Base-by-base conservation (phyloP, 1,139 yeast species). In the Kodamaea sp. region DNA sequence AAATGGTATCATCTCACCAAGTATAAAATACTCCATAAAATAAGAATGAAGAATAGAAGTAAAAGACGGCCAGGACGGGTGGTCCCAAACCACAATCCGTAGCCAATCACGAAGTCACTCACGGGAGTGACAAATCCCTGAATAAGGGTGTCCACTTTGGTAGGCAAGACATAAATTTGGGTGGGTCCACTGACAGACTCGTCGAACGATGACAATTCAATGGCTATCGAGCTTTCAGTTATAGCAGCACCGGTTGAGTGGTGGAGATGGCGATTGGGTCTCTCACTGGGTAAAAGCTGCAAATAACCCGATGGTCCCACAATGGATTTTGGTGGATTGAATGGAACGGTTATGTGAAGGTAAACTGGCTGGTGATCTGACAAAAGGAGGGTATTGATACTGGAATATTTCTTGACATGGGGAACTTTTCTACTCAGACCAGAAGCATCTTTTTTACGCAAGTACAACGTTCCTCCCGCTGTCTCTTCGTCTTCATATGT, bases 311-410 rank as follows among this genome's bases (percentile, higher is more conserved):
- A 47, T 0, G 54, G 38, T 4, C 73, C 61, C 5, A 73, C 55
- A 11, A 73, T 59, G 9, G 70, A 53, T 24, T 59, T 54, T 0
- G 82, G 80, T 0, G 79, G 55, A 4, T 46, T 32, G 15, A 53
- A 42, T 1, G 81, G 81, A 4, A 77, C 57, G 0, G 61, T 46
- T 3, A 78, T 57, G 12, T 59, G 55, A 28, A 80, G 56, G 44
- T 57, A 77, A 14, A 57, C 82, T 34, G 58, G 73, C 39, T 43
- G 73, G 55, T 59, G 79, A 44, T 70, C 76, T 2, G 75, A 68
- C 24, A 50, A 46, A 13, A 67, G 50, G 15, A 66, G 43, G 2
- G 61, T 41, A 12, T 53, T 39, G 10, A 76, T 51, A 22, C 78
- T 64, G 26, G 61, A 47, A 52, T 82, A 81, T 12, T 49, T 48